Evolutionary conservation across 352 stramenopile species (phyloP), one percentile per base, ranked within the genome.

Genomic region (Pythium aquatile): DNA sequence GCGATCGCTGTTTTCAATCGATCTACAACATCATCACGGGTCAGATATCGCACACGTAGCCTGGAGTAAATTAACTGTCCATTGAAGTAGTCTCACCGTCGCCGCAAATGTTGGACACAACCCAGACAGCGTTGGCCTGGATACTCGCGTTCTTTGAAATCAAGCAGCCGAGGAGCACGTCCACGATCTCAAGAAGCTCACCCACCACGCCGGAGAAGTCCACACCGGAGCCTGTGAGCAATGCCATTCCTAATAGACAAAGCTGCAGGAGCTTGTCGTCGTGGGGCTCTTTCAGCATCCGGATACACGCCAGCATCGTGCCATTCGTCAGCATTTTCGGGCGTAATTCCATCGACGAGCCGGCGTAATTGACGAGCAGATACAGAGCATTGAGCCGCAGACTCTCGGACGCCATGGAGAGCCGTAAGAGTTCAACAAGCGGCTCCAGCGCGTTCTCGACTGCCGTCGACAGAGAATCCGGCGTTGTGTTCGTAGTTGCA

Each of bases 91-190:
- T 42, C 28, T 61, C 30, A 91, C 81, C 80, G 76, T 90, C 75
- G 10, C 53, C 69, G 0, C 75, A 88, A 20, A 91, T 78, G 46
- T 93, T 93, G 13, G 82, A 90, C 20, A 93, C 70, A 2, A 93
- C 77, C 85, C 85, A 91, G 2, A 91, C 85, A 16, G 79, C 76
- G 53, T 90, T 89, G 26, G 85, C 80, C 57, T 91, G 81, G 8
- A 91, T 75, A 37, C 74, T 78, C 5, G 69, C 49, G 37, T 78
- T 87, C 58, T 74, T 83, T 30, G 81, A 84, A 32, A 55, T 71
- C 47, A 93, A 53, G 11, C 90, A 67, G 1, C 37, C 39, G 1
- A 93, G 56, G 24, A 93, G 42, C 5, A 66, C 69, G 28, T 79
- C 71, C 10, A 91, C 46, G 26, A 70, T 67, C 11, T 58, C 46